A percentile compares a stretch with the other conserved stretches of the same genome.
phyloP scores from a whole-genome alignment of 2,329 filamentous ascomycete species.

The Aureobasidium mangrovei region DNA sequence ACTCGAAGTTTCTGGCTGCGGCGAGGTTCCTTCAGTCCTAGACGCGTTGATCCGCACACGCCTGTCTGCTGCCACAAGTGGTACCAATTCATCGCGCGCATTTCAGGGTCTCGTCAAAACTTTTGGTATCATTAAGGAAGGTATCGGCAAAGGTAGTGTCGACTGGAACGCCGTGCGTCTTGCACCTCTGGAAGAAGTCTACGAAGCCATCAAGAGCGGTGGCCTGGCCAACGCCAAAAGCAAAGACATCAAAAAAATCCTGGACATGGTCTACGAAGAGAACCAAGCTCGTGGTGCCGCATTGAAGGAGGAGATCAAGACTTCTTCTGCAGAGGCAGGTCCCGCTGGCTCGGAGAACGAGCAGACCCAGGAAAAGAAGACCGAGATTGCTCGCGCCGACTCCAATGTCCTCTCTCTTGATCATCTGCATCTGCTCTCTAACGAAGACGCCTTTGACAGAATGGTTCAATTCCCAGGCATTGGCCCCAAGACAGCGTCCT shows the following conservation, averaged over 20 bases:
- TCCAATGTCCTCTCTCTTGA: constrained; percentile 56
- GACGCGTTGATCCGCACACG: constrained; percentile 56
- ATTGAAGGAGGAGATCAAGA: constrained; percentile 33
- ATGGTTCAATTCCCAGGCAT: constrained; percentile 54
- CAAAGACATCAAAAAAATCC: constrained; percentile 61
- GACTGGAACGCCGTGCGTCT: constrained; percentile 64
- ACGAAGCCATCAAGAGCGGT: constrained; percentile 58
- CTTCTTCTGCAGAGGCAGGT: constrained; percentile 1
- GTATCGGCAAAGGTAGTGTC: constrained; percentile 61
- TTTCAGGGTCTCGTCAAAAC: constrained; percentile 55
- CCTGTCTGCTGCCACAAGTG: constrained; percentile 52
- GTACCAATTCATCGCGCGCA: constrained; percentile 54
- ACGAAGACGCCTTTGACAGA: constrained; percentile 48
- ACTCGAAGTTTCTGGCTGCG: constrained; percentile 60
- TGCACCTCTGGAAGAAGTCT: constrained; percentile 52
- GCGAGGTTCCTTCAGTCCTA: constrained; percentile 56
- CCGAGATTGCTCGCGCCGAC: constrained; percentile 49
- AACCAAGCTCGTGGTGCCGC: constrained; percentile 50
- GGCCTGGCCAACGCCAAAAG: constrained; percentile 65
- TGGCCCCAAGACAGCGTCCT: constrained; percentile 57
- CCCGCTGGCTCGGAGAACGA: constrained; percentile 37
- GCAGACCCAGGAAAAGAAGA: constrained; percentile 43
- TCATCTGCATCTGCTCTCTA: constrained; percentile 48
- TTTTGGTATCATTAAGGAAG: constrained; percentile 55
- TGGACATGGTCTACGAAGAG: constrained; percentile 63